Percentiles rank a stretch among this genome's conserved stretches.
phyloP scores from a whole-genome alignment of 192 early-diverging fungal species.

The Funneliformis geosporum region DNA sequence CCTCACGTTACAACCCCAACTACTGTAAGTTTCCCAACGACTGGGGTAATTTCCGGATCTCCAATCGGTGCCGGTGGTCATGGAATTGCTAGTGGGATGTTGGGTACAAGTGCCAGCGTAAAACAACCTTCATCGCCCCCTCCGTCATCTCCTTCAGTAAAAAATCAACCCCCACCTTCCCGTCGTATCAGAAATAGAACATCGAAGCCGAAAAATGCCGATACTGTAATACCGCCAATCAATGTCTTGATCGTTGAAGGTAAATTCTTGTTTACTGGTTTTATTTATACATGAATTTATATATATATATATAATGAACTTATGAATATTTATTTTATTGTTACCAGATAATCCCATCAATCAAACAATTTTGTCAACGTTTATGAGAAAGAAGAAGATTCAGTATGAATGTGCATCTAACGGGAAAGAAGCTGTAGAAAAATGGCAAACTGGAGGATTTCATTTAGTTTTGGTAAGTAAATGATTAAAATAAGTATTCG shows the following conservation, averaged over 20 bases:
- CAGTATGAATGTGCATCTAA: conserved; percentile 75
- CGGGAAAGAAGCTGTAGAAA: conserved; percentile 79
- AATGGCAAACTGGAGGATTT: conserved; percentile 69
- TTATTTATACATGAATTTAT: not conserved
- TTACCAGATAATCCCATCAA: conserved; percentile 72
- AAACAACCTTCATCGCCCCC: not conserved
- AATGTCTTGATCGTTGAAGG: conserved; percentile 82
- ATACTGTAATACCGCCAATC: conserved; percentile 58
- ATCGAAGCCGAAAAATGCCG: conserved; percentile 26
- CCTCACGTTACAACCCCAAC: not conserved
- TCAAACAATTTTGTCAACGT: conserved; percentile 69
- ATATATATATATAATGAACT: not conserved
- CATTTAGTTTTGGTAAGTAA: conserved; percentile 64
- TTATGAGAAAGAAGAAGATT: conserved; percentile 71
- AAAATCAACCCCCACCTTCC: not conserved
- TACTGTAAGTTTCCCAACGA: not conserved
- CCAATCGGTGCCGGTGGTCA: not conserved
- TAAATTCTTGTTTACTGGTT: conserved; percentile 20
- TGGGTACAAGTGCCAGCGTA: not conserved
- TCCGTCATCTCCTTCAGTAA: not conserved
- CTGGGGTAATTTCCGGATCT: not conserved
- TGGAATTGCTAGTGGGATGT: not conserved
- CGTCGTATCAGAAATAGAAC: conserved; percentile 9
- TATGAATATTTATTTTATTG: not conserved
- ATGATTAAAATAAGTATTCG: not conserved